Conservation (phyloP, 1,139 yeast species). For the Blastobotrys aristatus region DNA sequence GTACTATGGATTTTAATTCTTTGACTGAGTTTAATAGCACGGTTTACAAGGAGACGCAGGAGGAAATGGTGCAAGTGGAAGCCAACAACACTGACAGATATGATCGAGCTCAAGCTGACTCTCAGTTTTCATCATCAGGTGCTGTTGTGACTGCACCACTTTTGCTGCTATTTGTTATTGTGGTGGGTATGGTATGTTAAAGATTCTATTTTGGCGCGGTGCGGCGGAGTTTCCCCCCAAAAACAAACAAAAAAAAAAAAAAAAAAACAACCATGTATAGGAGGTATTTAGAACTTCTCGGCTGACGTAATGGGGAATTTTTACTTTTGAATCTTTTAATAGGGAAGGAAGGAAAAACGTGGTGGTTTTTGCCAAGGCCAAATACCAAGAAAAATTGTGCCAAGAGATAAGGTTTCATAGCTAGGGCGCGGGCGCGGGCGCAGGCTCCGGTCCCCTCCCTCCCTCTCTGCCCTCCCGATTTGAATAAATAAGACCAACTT, state of each 20-base stretch:
- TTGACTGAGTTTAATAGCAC: neutral
- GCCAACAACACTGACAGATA: neutral
- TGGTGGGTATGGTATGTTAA: too few species aligned
- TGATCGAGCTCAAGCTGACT: neutral
- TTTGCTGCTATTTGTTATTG: neutral
- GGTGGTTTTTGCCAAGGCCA: neutral
- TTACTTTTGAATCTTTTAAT: too few species aligned
- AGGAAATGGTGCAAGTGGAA: neutral
- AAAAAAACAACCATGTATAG: too few species aligned
- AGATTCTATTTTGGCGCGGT: too few species aligned
- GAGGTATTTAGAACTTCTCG: neutral
- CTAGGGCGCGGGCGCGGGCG: neutral
- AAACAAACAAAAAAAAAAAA: neutral
- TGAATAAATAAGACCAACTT: neutral
- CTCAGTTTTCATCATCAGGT: too few species aligned
- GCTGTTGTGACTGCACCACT: neutral
- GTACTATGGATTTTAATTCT: constrained; percentile 4
- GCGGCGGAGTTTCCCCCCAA: too few species aligned
- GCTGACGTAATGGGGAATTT: neutral
- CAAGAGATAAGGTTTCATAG: neutral
- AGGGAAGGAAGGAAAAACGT: neutral
- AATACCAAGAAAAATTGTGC: neutral
- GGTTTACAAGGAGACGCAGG: neutral
- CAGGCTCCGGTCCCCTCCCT: neutral
- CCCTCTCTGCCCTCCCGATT: too few species aligned